These are phyloP conservation scores for Aspergillus proliferans DNA, from an alignment of 2,329 filamentous ascomycete species.

Conservation along the genomic window DNA sequence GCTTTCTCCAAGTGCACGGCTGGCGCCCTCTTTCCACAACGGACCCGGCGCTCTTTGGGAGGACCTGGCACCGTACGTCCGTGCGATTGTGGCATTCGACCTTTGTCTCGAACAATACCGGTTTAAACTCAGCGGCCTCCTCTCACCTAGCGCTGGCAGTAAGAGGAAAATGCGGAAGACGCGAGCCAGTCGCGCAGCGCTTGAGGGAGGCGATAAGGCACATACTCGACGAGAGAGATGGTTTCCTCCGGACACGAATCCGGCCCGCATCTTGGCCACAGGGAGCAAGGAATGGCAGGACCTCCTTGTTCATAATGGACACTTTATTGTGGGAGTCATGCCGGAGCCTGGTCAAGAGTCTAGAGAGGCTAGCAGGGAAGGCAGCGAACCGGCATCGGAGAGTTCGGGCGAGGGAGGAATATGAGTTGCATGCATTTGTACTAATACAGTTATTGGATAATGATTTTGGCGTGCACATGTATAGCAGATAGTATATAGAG, in stretches of 20 bases:
- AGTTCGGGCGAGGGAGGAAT: conserved; percentile 13
- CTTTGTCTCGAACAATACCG: conserved; percentile 63
- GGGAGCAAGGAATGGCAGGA: conserved; percentile 43
- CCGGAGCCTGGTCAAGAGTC: neutral
- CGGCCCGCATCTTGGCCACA: conserved; percentile 59
- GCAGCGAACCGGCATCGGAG: conserved; percentile 12
- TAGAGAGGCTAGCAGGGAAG: conserved; percentile 1
- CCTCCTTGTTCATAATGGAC: conserved; percentile 24
- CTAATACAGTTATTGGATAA: neutral
- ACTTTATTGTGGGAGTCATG: conserved; percentile 23
- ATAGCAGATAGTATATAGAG: neutral
- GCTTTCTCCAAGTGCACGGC: conserved; percentile 28
- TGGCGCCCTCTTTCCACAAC: conserved; percentile 69
- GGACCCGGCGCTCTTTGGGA: conserved; percentile 58
- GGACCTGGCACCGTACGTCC: conserved; percentile 86
- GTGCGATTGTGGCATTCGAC: conserved; percentile 75
- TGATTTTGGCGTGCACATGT: neutral
- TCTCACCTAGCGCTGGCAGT: conserved; percentile 51
- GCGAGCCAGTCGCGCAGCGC: conserved; percentile 65
- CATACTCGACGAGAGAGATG: conserved; percentile 65
- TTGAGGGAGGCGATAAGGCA: conserved; percentile 66
- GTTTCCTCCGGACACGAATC: conserved; percentile 59
- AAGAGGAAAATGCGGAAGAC: conserved; percentile 63
- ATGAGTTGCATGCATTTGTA: neutral
- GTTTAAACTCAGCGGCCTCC: conserved; percentile 54